Evolutionary conservation across 1,139 yeast genomes (phyloP).

Genomic region (Geotrichum bryndzae): DNA sequence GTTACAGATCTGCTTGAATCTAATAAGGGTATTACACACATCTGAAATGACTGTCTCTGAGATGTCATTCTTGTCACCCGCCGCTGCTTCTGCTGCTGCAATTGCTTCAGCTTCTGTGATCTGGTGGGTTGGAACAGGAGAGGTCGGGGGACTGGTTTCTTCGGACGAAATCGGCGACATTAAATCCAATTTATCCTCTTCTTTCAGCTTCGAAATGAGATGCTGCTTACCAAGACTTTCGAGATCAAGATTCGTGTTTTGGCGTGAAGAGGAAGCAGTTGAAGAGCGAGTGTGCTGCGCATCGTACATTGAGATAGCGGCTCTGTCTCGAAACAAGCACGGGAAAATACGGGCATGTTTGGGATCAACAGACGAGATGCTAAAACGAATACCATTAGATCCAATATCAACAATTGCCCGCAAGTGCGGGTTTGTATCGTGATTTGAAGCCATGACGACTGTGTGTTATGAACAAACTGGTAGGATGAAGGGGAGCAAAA

Average conservation of each 20-base stretch:
- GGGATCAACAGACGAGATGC: constrained; percentile 57
- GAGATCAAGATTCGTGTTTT: constrained; percentile 25
- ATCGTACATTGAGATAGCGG: constrained; percentile 60
- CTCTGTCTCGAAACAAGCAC: constrained; percentile 60
- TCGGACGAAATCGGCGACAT: constrained; percentile 5
- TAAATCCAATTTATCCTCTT: constrained; percentile 15
- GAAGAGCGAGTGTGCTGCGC: constrained; percentile 30
- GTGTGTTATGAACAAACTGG: neutral
- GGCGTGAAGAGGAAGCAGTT: neutral
- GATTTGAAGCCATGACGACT: neutral
- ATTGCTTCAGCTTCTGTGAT: constrained; percentile 14
- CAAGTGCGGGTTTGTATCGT: neutral
- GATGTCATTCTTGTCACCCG: constrained; percentile 44
- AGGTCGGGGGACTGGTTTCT: neutral
- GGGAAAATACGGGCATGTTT: constrained; percentile 67
- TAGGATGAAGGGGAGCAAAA: neutral
- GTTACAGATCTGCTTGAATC: constrained; percentile 58
- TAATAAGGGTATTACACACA: constrained; percentile 51
- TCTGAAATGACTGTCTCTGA: constrained; percentile 51
- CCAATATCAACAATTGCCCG: constrained; percentile 56
- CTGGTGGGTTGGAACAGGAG: neutral
- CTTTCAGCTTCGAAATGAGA: neutral
- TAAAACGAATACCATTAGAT: constrained; percentile 60
- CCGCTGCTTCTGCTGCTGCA: constrained; percentile 21
- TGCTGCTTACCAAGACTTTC: constrained; percentile 16